Evolutionary conservation across 1,284 basidiomycete genomes (phyloP), one percentile per base, ranked within the genome.

Genomic region (Cryptococcus sp.): DNA sequence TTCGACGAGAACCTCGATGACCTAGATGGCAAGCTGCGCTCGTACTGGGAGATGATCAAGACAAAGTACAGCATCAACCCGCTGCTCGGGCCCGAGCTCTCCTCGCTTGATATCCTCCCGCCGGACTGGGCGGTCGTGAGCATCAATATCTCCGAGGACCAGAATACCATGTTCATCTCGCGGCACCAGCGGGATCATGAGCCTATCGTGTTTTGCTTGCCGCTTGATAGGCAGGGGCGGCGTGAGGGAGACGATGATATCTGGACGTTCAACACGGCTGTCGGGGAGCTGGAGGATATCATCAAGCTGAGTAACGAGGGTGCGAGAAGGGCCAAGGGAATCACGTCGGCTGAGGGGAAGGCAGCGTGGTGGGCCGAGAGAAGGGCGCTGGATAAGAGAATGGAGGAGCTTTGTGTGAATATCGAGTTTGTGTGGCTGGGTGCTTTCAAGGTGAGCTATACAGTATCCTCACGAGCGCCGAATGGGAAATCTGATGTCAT

Each of bases 391-490:
- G 94, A 98, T 70, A 80, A 79, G 48, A 82, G 91, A 28, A 74
- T 99, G 69, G 80, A 84, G 49, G 83, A 85, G 37, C 78, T 99
- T 9, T 77, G 97, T 28, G 84, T 85, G 60, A 89, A 86, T 60
- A 87, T 99, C 38, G 95, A 98, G 72, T 91, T 89, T 67, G 91
- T 88, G 67, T 98, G 96, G 96, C 81, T 99, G 3, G 95, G 96
- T 1, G 92, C 88, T 21, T 98, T 97, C 84, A 98, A 98, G 84
- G 92, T 91, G 50, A 38, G 79, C 70, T 38, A 20, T 16, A 38
- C 15, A 33, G 21, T 23, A 11, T 39, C 28, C 40, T 38, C 4
- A 40, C 20, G 18, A 23, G 37, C n/a, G 56, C 46, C 45, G 33
- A 52, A 43, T 18, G 44, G 12, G 7, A 43, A 45, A 47, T 37